Evolutionary conservation across 306 rosid species (phyloP), one percentile per base, ranked within the genome.

Genomic region (Hippophae rhamnoides): DNA sequence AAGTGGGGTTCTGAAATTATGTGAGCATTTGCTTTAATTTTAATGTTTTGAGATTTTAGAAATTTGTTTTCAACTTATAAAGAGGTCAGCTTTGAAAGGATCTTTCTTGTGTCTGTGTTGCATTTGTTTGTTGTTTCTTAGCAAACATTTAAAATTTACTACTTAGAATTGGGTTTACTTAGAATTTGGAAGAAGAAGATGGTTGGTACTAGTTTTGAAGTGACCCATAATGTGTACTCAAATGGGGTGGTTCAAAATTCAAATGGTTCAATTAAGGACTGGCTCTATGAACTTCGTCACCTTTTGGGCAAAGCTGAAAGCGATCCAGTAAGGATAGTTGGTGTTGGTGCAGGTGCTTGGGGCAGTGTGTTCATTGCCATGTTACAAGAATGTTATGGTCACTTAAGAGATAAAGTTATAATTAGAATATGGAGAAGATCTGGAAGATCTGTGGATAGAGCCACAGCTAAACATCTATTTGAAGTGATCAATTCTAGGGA

Each of bases 301-400:
- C 64, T 79, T 11, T 54, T 87, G 70, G 92, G 89, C 8, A 90
- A 90, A 83, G 77, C 77, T 7, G 86, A 90, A 44, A 89, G 83
- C 65, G 97, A 87, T 79, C 97, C 97, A 0, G 66, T 90, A 52
- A 74, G 84, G 78, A 90, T 90, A 57, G 97, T 87, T 62, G 86
- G 96, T 48, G 87, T 87, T 2, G 97, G 97, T 50, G 97, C 96
- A 14, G 97, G 97, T 58, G 97, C 97, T 65, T 90, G 97, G 97
- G 97, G 97, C 42, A 87, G 97, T 65, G 97, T 90, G 6, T 90
- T 90, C 70, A 77, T 70, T 43, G 90, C 96, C 63, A 81, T 87
- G 96, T 64, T 90, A 70, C 97, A 87, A 46, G 95, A 90, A 12
- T 75, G 77, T 65, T 90, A 87, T 66, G 94, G 96, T 59, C 76